A percentile compares a stretch with the other conserved stretches of the same genome.
phyloP scores from a whole-genome alignment of 306 rosid genomes.

The Albizia julibrissin region DNA sequence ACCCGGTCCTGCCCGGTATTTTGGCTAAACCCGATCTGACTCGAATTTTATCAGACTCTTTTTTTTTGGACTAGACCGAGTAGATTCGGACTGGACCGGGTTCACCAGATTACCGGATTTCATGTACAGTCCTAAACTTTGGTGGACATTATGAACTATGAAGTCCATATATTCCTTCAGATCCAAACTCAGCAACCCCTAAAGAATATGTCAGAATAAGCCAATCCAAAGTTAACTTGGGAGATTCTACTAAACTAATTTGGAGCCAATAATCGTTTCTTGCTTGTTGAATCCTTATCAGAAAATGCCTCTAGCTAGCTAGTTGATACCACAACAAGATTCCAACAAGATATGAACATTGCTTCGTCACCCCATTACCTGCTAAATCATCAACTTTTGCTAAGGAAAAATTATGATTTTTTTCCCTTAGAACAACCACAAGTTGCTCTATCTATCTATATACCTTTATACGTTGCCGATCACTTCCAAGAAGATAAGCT shows the following conservation, averaged over 20 bases:
- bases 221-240: neutral
- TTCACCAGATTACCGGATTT: too few relatives aligned
- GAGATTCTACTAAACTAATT: neutral
- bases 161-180: neutral
- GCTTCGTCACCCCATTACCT: neutral
- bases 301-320: neutral
- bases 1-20: too few relatives aligned
- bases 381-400: neutral
- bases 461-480: conserved; percentile 19
- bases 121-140: too few relatives aligned
- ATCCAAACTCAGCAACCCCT: neutral
- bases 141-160: neutral
- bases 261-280: neutral
- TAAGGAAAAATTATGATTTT: neutral
- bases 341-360: neutral
- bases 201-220: neutral
- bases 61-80: too few relatives aligned
- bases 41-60: too few relatives aligned
- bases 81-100: too few relatives aligned
- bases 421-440: neutral
- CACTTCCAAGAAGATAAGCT: conserved; percentile 30
- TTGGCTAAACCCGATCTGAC: too few relatives aligned
- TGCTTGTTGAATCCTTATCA: conserved; percentile 1
- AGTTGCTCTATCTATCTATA: neutral
- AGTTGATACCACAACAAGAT: neutral